Base-by-base conservation (phyloP, 768 basidiomycete genomes). In the Boletales sp. region DNA sequence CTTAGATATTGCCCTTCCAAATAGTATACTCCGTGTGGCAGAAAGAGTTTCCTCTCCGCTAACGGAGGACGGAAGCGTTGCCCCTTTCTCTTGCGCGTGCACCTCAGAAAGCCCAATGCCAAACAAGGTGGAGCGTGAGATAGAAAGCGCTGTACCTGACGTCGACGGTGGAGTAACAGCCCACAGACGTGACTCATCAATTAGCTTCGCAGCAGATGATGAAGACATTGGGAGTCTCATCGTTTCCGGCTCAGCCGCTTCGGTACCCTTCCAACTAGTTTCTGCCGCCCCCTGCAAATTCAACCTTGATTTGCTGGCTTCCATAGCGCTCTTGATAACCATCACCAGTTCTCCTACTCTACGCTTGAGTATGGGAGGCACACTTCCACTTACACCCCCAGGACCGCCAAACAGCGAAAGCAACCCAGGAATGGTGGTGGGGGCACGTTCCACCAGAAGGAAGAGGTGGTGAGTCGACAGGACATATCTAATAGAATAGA, bases 401-500 rank as follows among this genome's bases (percentile, higher is more conserved):
- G 40, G 48, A 12, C 57, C 54, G 48, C 72, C 74, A 59, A 90
- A 84, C 25, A 78, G 58, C n/a, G 75, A 70, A 43, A 89, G 69
- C 38, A 92, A 65, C 4, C 75, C 74, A 5, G 80, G 75, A 70
- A 85, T 76, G 59, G 89, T 82, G 21, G 74, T 73, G 12, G 91
- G 90, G 8, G 79, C 76, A 21, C 75, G 74, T 59, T 91, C 88
- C n/a, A 82, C 84, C 17, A 91, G 68, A 49, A 76, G 74, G 63
- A 93, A 88, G 21, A 92, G 63, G 58, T 78, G 74, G 55, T 90
- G 88, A 57, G 90, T 90, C 34, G 83, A 77, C 11, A 92, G 70
- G 15, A 92, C 79, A 63, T 84, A 90, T 69, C 87, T 87, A 44
- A 18, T 52, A 42, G 7, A 44, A 18, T 52, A 42, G 7, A 41